A percentile compares a stretch with the other conserved stretches of the same genome.
Conservation (phyloP, 768 basidiomycete species). For the Termitomyces eurrhizus region DNA sequence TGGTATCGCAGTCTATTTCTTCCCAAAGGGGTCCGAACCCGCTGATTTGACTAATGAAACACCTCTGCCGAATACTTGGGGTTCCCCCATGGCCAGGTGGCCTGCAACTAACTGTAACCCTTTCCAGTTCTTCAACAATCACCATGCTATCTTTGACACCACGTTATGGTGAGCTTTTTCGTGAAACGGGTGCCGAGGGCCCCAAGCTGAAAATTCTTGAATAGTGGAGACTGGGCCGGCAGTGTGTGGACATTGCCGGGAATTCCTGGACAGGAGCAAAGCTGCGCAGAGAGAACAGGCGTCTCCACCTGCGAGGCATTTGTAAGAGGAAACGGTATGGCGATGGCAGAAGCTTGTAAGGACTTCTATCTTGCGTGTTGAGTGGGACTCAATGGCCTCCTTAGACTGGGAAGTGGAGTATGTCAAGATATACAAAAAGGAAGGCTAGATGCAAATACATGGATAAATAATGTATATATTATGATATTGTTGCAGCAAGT, state of each 20-base stretch:
- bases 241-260: constrained; percentile 70
- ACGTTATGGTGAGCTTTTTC: constrained; percentile 64
- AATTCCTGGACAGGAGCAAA: constrained; percentile 80
- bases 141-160: constrained; percentile 80
- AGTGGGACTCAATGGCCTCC: constrained; percentile 2
- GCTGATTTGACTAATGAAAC: constrained; percentile 66
- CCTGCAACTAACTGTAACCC: constrained; percentile 72
- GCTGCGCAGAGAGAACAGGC: constrained; percentile 82
- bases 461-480: constrained; percentile 5
- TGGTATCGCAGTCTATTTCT: constrained; percentile 82
- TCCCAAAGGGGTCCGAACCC: constrained; percentile 70
- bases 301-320: constrained; percentile 77
- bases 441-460: background rate
- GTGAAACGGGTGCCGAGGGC: background rate
- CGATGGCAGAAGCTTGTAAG: constrained; percentile 78
- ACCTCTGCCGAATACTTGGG: constrained; percentile 79
- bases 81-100: constrained; percentile 75
- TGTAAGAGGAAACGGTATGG: constrained; percentile 65
- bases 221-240: constrained; percentile 87
- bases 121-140: constrained; percentile 72
- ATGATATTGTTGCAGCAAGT: too few species aligned
- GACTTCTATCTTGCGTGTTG: constrained; percentile 13
- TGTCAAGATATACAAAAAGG: constrained; percentile 65
- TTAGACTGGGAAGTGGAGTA: constrained; percentile 81
- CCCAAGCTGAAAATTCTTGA: constrained; percentile 1